Conservation (phyloP, 768 basidiomycete genomes). For the Lepiota subincarnata region DNA sequence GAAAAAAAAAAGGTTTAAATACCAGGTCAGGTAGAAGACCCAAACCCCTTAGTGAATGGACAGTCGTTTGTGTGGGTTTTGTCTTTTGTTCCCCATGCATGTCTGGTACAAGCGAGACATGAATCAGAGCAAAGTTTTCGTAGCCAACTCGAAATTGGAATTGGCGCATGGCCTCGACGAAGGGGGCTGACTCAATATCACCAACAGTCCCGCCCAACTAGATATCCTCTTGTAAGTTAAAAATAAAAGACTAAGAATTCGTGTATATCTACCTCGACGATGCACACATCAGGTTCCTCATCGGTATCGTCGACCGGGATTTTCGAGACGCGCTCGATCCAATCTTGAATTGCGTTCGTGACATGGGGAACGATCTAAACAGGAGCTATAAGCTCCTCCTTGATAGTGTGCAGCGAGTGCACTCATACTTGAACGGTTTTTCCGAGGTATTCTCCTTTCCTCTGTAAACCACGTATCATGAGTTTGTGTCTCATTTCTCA, state of each 20-base stretch:
- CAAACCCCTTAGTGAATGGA: slow-evolving; percentile 88
- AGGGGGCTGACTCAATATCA: slow-evolving; percentile 97
- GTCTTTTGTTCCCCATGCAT: slow-evolving; percentile 99
- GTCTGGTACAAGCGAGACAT: slow-evolving; percentile 97
- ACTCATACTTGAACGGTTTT: slow-evolving; percentile 87
- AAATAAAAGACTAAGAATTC: not conserved
- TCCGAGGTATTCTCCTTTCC: slow-evolving; percentile 86
- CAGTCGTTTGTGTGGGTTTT: slow-evolving; percentile 96
- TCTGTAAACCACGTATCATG: slow-evolving; percentile 33
- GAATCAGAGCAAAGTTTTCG: slow-evolving; percentile 94
- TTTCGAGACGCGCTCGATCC: slow-evolving; percentile 94
- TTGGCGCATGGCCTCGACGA: slow-evolving; percentile 98
- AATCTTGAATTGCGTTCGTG: slow-evolving; percentile 96
- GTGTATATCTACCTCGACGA: slow-evolving; percentile 70
- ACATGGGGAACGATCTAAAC: slow-evolving; percentile 89
- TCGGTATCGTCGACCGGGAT: slow-evolving; percentile 93
- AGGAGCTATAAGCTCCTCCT: not conserved
- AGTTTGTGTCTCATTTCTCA: not conserved
- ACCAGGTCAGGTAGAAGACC: slow-evolving; percentile 93
- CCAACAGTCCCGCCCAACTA: slow-evolving; percentile 98
- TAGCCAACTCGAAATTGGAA: slow-evolving; percentile 98
- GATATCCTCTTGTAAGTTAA: not conserved
- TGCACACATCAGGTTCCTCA: slow-evolving; percentile 93
- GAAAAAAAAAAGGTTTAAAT: slow-evolving; percentile 22
- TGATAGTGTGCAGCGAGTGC: not conserved